These are phyloP conservation scores for Pyrenophora seminiperda DNA, from an alignment of 2,329 filamentous ascomycete species.

Conservation along the genomic window DNA sequence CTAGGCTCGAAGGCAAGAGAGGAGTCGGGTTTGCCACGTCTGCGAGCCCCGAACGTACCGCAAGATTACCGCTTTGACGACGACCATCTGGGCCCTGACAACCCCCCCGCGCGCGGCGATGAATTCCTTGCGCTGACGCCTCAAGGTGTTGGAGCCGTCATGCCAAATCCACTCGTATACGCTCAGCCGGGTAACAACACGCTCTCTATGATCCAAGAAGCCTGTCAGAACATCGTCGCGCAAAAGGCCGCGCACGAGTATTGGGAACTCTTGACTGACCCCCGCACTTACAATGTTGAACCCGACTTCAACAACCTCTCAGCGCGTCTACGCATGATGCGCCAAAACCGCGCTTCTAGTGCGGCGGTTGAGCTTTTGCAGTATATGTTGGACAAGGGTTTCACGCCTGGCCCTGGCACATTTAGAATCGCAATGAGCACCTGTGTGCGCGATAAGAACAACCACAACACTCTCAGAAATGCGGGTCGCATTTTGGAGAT, in stretches of 20 bases:
- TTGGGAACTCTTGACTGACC: slow-evolving; percentile 72
- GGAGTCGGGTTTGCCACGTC: slow-evolving; percentile 29
- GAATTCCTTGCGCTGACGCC: slow-evolving; percentile 40
- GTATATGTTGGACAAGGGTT: slow-evolving; percentile 33
- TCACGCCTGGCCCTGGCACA: slow-evolving; percentile 52
- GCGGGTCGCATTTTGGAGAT: slow-evolving; percentile 67
- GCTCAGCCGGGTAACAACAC: slow-evolving; percentile 59
- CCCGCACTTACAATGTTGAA: slow-evolving; percentile 60
- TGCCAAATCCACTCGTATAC: slow-evolving; percentile 47
- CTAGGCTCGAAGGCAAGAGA: slow-evolving; percentile 39
- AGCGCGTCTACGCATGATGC: slow-evolving; percentile 69
- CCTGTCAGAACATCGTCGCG: slow-evolving; percentile 65
- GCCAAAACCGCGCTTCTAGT: slow-evolving; percentile 67
- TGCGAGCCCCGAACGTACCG: slow-evolving; percentile 47
- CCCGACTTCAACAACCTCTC: slow-evolving; percentile 76
- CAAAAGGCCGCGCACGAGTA: slow-evolving; percentile 71
- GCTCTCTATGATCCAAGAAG: slow-evolving; percentile 71
- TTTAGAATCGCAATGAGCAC: slow-evolving; percentile 75
- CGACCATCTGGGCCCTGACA: slow-evolving; percentile 32
- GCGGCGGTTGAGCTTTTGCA: slow-evolving; percentile 65
- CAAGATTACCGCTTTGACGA: slow-evolving; percentile 34
- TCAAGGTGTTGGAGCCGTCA: slow-evolving; percentile 27
- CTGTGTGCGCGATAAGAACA: slow-evolving; percentile 78
- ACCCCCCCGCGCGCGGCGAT: slow-evolving; percentile 31
- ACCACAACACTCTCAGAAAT: slow-evolving; percentile 68